phyloP scores from a whole-genome alignment of 1,139 yeast genomes.

The Yamadazyma taylorii region DNA sequence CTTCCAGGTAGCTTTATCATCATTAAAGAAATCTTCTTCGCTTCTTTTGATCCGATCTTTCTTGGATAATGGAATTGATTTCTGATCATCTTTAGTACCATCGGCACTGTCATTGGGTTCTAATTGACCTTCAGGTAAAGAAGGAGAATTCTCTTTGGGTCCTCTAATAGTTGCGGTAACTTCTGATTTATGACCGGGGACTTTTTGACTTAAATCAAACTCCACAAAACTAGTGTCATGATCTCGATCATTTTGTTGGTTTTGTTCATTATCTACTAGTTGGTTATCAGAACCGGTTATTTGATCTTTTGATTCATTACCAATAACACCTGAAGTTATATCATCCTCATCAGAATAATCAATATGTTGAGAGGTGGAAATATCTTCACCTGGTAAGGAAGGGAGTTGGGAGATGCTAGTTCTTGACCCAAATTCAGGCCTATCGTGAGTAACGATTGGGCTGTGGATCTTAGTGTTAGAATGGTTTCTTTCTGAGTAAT shows the following conservation, averaged over 20 bases:
- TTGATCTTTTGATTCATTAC: no score
- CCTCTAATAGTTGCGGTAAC: conserved; percentile 9
- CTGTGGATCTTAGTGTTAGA: not conserved
- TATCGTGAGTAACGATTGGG: conserved; percentile 8
- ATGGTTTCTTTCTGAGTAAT: not conserved
- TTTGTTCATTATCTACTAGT: conserved; percentile 4
- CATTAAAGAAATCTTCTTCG: conserved; percentile 40
- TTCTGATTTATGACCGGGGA: conserved; percentile 1
- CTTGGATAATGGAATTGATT: conserved; percentile 2
- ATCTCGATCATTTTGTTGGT: conserved; percentile 5
- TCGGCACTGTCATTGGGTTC: conserved; percentile 4
- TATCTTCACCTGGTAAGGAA: conserved; percentile 17
- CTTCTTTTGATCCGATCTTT: conserved; percentile 11
- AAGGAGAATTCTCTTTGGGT: conserved; percentile 3
- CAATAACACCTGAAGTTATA: no score
- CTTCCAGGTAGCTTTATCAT: conserved; percentile 46
- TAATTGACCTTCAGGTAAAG: conserved; percentile 2
- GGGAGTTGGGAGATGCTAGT: conserved; percentile 22
- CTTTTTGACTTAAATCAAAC: conserved; percentile 28
- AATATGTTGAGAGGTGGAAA: conserved; percentile 4
- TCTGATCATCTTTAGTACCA: no score
- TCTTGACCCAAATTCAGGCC: conserved; percentile 18
- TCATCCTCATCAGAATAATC: conserved; percentile 11
- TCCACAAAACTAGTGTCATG: conserved; percentile 27
- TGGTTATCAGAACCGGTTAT: no score